These are phyloP conservation scores for Trametes villosa DNA, from an alignment of 768 basidiomycete genomes.

Conservation along the genomic window DNA sequence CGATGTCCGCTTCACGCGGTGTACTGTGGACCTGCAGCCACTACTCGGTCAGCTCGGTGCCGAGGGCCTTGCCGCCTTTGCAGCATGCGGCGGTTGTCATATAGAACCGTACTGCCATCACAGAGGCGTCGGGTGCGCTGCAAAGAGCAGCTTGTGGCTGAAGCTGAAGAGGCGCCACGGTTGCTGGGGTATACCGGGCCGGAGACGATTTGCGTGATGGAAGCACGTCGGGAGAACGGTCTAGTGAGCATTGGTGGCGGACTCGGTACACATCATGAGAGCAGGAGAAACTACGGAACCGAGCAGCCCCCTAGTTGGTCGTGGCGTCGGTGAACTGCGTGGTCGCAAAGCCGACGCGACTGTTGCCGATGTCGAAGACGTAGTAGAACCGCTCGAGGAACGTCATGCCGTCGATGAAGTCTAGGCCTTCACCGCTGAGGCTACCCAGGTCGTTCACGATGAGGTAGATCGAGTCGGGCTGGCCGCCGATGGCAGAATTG, in stretches of 20 bases:
- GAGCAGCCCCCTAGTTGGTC: slow-evolving; percentile 29
- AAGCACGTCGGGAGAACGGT: not conserved
- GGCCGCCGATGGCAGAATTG: slow-evolving; percentile 36
- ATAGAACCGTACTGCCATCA: too few species aligned
- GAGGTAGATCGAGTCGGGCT: slow-evolving; percentile 32
- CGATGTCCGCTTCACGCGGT: too few species aligned
- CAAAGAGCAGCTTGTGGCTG: too few species aligned
- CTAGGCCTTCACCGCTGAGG: slow-evolving; percentile 35
- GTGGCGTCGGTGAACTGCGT: slow-evolving; percentile 38
- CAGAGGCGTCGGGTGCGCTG: too few species aligned
- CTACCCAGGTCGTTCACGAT: slow-evolving; percentile 36
- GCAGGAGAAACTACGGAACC: not conserved
- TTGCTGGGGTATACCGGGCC: not conserved
- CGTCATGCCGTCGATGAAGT: slow-evolving; percentile 40
- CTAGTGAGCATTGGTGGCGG: not conserved
- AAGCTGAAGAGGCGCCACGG: too few species aligned
- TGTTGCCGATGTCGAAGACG: slow-evolving; percentile 39
- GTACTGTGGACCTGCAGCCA: too few species aligned
- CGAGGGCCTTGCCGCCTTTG: too few species aligned
- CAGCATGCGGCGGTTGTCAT: too few species aligned
- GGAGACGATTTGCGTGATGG: not conserved
- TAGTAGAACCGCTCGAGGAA: slow-evolving; percentile 44
- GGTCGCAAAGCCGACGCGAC: slow-evolving; percentile 42
- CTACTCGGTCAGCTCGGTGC: too few species aligned
- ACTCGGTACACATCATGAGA: not conserved